A percentile compares a stretch with the other conserved stretches of the same genome.
Evolutionary conservation across 768 basidiomycete species (phyloP).

Genomic region (Symmetrospora coprosmae): DNA sequence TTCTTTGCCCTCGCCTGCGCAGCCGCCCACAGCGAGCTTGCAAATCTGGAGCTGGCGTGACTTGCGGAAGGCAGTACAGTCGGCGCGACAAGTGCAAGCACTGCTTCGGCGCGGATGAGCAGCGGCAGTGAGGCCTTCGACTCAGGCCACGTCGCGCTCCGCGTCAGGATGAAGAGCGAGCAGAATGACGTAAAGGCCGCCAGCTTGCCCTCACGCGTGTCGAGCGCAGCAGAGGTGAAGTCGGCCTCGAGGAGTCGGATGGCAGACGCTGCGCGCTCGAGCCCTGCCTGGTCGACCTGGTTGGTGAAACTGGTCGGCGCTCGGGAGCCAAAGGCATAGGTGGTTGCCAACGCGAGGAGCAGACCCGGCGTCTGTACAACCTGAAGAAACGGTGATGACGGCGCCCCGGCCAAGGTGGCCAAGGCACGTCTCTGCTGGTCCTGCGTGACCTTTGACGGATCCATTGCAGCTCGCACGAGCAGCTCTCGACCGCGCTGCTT

Average conservation of each 20-base stretch:
- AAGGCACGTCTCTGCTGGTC: background rate
- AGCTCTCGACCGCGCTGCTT: background rate
- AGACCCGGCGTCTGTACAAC: background rate
- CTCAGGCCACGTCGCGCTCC: slow-evolving; percentile 26
- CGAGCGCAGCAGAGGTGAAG: background rate
- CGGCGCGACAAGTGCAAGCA: slow-evolving; percentile 22
- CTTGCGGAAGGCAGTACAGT: slow-evolving; percentile 21
- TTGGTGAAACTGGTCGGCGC: slow-evolving; percentile 2
- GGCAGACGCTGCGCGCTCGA: background rate
- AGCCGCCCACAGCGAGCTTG: slow-evolving; percentile 18
- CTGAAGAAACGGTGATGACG: background rate
- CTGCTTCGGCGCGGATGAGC: slow-evolving; percentile 19
- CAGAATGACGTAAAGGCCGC: slow-evolving; percentile 25
- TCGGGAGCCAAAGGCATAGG: slow-evolving; percentile 20
- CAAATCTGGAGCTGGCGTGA: background rate
- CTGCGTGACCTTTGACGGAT: background rate
- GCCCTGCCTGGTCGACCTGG: background rate
- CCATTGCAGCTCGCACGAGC: background rate
- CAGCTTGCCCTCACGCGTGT: slow-evolving; percentile 3
- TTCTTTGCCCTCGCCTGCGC: slow-evolving; percentile 16
- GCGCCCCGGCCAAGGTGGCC: background rate
- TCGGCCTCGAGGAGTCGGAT: background rate
- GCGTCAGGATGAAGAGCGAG: slow-evolving; percentile 24
- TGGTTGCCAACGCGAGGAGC: background rate
- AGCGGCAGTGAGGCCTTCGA: background rate